A percentile compares a stretch with the other conserved stretches of the same genome.
Conservation (phyloP, 768 basidiomycete species). For the Neoboletus brunneissimus region DNA sequence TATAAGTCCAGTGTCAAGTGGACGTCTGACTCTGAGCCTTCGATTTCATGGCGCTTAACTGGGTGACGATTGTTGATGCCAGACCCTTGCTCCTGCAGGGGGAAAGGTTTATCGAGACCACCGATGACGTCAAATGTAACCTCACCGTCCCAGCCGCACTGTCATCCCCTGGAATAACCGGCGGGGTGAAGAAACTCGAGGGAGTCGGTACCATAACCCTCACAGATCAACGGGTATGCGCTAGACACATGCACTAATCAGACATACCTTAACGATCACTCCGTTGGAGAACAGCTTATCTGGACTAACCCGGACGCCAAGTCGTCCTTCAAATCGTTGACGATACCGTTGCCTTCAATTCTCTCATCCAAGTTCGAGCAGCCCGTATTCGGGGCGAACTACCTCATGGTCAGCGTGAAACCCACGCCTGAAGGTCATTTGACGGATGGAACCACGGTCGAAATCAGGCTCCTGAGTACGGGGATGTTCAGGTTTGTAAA, state of each 20-base stretch:
- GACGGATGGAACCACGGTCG: conserved; percentile 57
- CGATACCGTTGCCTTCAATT: conserved; percentile 61
- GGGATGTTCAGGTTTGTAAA: conserved; percentile 74
- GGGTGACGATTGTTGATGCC: conserved; percentile 60
- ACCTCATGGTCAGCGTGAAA: conserved; percentile 60
- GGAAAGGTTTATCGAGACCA: conserved; percentile 55
- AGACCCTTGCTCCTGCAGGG: conserved; percentile 61
- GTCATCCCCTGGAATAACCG: conserved; percentile 49
- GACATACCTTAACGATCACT: conserved; percentile 3
- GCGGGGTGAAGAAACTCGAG: conserved; percentile 55
- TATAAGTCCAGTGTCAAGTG: background rate
- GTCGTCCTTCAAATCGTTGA: conserved; percentile 41
- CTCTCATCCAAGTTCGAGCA: conserved; percentile 73
- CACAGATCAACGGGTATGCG: conserved; percentile 70
- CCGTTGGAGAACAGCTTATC: conserved; percentile 50
- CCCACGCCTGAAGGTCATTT: conserved; percentile 69
- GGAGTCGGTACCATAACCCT: conserved; percentile 58
- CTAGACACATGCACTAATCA: background rate
- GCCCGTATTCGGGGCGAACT: conserved; percentile 70
- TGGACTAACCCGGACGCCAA: conserved; percentile 44
- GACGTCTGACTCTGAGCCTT: background rate
- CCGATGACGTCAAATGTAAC: conserved; percentile 59
- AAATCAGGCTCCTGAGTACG: conserved; percentile 65
- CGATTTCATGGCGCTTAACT: conserved; percentile 69
- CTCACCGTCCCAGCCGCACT: conserved; percentile 56